Evolutionary conservation across 116 monocot species (phyloP), one percentile per base, ranked within the genome.

Genomic region (Zostera marina): DNA sequence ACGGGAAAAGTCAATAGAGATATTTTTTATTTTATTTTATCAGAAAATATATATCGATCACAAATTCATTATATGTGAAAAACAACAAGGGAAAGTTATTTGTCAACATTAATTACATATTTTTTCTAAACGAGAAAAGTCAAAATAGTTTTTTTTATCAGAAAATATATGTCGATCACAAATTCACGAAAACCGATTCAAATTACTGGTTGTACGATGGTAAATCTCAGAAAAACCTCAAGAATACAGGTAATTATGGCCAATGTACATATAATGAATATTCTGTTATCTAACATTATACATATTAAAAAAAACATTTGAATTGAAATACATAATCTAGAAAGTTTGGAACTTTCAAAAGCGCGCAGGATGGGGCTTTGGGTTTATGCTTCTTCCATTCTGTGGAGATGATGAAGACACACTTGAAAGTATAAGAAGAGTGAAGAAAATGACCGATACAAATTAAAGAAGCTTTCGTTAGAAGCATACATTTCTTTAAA

Each of bases 391-490:
- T 4, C 68, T 89, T 0, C 60, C 47, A 7, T 53, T 84, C 3
- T 68, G 61, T 3, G 3, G 42, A 22, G 54, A 4, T 7, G 13
- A 16, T 44, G 24, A 73, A 1, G 71, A 81, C 48, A 76, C 89
- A 4, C 58, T 89, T 32, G 71, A 78, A 52, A 72, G 84, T 58
- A 54, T 89, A 1, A 78, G 62, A 46, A 77, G 66, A 22, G 81
- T 64, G 5, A 76, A 70, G 23, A 57, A 52, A 26, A 62, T 72
- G 53, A 47, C 62, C 0, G 61, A 73, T 5, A 75, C 61, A 70
- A n/a, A n/a, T n/a, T n/a, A n/a, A 89, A 84, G 58, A 83, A 78
- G 67, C 76, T 64, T 15, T 84, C 89, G 7, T 52, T 81, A 20
- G 89, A 84, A 54, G 80, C 76, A 9, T 44, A 67, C 6, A 70